Conservation (phyloP, 1,284 basidiomycete genomes). For the Papiliotrema terrestris region DNA sequence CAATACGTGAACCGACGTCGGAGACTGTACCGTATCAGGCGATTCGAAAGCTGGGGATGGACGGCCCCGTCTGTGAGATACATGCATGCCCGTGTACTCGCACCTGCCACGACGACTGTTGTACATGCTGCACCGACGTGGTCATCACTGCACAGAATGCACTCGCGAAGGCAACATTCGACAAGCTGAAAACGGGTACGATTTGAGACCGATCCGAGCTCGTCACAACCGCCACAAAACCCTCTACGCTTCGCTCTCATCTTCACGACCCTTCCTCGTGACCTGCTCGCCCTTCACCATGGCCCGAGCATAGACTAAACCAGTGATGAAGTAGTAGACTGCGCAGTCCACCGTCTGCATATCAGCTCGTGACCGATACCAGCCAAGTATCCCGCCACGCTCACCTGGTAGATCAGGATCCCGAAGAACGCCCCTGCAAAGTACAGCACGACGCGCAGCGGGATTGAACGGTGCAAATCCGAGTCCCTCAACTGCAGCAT, state of each 20-base stretch:
- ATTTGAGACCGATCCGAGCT: too few relatives aligned
- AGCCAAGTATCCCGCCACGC: slow-evolving; percentile 16
- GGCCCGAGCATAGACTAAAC: slow-evolving; percentile 19
- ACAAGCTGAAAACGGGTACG: too few relatives aligned
- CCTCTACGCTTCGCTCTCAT: slow-evolving; percentile 1
- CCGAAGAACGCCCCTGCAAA: slow-evolving; percentile 63
- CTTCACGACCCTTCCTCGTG: background rate
- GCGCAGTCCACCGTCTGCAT: slow-evolving; percentile 26
- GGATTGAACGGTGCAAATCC: slow-evolving; percentile 62
- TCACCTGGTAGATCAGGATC: slow-evolving; percentile 73
- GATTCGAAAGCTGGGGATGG: too few relatives aligned
- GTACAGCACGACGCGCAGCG: slow-evolving; percentile 62
- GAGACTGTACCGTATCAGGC: too few relatives aligned
- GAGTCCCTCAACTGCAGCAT: slow-evolving; percentile 56
- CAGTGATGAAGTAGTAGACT: slow-evolving; percentile 25
- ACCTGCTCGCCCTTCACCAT: slow-evolving; percentile 16
- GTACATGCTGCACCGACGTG: too few relatives aligned
- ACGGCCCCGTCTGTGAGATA: too few relatives aligned
- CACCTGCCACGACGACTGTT: too few relatives aligned
- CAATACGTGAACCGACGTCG: too few relatives aligned
- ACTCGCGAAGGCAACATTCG: too few relatives aligned
- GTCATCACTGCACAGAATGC: too few relatives aligned
- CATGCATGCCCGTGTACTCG: too few relatives aligned
- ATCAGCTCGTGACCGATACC: background rate
- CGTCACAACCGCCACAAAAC: too few relatives aligned